Percentiles rank a stretch among this genome's conserved stretches.
Evolutionary conservation across 2,329 filamentous ascomycete species (phyloP).

Genomic region (Anthostomella pinea): DNA sequence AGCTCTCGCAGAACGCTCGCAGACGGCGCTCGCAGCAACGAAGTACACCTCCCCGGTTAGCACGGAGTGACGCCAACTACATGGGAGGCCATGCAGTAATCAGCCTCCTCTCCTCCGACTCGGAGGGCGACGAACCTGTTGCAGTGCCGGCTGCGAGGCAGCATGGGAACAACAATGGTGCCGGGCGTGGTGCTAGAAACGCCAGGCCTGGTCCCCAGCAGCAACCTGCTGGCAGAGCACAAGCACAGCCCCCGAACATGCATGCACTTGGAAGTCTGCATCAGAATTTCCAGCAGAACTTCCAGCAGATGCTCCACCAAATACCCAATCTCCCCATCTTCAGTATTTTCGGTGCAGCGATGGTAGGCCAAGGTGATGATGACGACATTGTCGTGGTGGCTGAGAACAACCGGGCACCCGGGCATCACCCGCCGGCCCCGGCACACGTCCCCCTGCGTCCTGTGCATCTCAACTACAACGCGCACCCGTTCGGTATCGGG

Average conservation of each 20-base stretch:
- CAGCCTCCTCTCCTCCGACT: conserved; percentile 28
- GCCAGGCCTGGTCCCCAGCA: conserved; percentile 4
- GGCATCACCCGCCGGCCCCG: conserved; percentile 4
- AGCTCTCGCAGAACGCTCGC: conserved; percentile 19
- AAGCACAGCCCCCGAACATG: no score
- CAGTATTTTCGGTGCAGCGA: conserved; percentile 1
- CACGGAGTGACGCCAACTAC: conserved; percentile 30
- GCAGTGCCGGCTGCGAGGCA: no score
- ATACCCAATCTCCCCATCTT: conserved; percentile 22
- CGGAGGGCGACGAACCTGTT: conserved; percentile 27
- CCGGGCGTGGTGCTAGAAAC: conserved; percentile 9
- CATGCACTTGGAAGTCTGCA: no score
- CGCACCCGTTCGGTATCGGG: conserved; percentile 17
- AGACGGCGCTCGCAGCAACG: conserved; percentile 21
- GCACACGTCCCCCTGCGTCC: conserved; percentile 7
- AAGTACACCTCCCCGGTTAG: conserved; percentile 24
- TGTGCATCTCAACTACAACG: conserved; percentile 27
- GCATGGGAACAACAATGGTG: conserved; percentile 2
- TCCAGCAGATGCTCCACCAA: conserved; percentile 15
- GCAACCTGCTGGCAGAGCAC: no score
- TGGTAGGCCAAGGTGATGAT: conserved; percentile 13
- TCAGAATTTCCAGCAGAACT: no score
- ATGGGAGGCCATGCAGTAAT: conserved; percentile 23
- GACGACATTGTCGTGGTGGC: conserved; percentile 27
- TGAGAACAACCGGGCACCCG: conserved; percentile 17